A percentile compares a stretch with the other conserved stretches of the same genome.
These are phyloP conservation scores for Arthrobotrys sinensis DNA, from an alignment of 2,329 filamentous ascomycete species.

Conservation along the genomic window DNA sequence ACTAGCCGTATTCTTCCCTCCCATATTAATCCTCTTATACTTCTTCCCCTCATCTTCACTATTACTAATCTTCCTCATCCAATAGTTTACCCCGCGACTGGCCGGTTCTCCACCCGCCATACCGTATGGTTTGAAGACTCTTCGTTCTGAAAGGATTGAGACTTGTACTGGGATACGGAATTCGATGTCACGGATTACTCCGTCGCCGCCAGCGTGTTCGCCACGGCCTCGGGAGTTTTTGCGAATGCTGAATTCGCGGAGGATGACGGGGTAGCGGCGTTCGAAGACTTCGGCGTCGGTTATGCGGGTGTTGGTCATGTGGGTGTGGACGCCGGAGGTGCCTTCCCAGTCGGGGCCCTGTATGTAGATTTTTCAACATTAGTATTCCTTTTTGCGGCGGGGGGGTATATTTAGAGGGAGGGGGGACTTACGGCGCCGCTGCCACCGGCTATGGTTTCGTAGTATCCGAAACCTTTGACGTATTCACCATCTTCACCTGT, in stretches of 20 bases:
- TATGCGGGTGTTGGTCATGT: conserved; percentile 90
- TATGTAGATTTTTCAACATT: not conserved
- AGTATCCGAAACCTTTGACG: conserved; percentile 87
- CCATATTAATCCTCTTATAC: conserved; percentile 78
- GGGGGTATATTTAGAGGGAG: too few species aligned
- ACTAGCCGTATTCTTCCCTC: conserved; percentile 83
- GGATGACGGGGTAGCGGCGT: conserved; percentile 80
- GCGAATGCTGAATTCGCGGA: conserved; percentile 79
- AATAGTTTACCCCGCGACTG: conserved; percentile 84
- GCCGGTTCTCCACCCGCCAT: conserved; percentile 86
- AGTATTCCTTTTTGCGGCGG: conserved; percentile 4
- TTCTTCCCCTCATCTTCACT: conserved; percentile 70
- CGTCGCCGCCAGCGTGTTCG: conserved; percentile 80
- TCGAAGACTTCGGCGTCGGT: conserved; percentile 86
- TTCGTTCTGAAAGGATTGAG: conserved; percentile 82
- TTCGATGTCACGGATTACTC: conserved; percentile 84
- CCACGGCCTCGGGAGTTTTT: conserved; percentile 77
- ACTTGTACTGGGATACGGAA: conserved; percentile 84
- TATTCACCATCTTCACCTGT: conserved; percentile 70
- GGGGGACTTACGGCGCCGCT: conserved; percentile 73
- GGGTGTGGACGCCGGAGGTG: conserved; percentile 82
- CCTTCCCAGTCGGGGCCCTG: conserved; percentile 79
- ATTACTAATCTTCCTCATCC: conserved; percentile 79
- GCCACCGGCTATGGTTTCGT: conserved; percentile 86
- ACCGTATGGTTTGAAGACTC: conserved; percentile 85